These are phyloP conservation scores for Crithidia thermophila DNA, from an alignment of 208 protist species.

Conservation along the genomic window DNA sequence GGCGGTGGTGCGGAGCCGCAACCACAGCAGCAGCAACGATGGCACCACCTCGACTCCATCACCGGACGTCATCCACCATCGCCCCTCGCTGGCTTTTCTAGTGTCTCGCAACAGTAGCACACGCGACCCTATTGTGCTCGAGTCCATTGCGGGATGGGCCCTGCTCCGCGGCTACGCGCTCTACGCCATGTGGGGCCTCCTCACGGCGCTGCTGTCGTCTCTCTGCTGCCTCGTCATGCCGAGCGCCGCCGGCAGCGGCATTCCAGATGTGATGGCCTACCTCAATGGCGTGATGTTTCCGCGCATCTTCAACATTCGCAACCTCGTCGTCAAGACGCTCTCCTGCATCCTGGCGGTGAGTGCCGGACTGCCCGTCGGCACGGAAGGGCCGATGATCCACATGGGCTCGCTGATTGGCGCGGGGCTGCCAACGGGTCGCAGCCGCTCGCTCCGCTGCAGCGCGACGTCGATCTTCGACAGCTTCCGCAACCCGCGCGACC, in stretches of 20 bases:
- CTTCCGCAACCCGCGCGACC: slow-evolving; percentile 81
- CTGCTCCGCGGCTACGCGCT: slow-evolving; percentile 39
- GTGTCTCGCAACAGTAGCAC: neutral
- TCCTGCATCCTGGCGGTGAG: slow-evolving; percentile 81
- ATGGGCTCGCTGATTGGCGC: slow-evolving; percentile 89
- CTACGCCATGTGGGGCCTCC: slow-evolving; percentile 41
- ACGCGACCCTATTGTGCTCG: slow-evolving; percentile 13
- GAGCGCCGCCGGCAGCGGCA: slow-evolving; percentile 71
- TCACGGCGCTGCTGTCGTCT: slow-evolving; percentile 57
- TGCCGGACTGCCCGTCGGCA: slow-evolving; percentile 80
- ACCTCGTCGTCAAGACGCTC: slow-evolving; percentile 77
- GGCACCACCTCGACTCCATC: no score
- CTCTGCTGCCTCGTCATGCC: slow-evolving; percentile 78
- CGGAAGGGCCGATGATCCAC: slow-evolving; percentile 94
- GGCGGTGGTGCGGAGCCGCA: slow-evolving; percentile 30
- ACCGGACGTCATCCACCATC: no score
- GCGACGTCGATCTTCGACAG: slow-evolving; percentile 51
- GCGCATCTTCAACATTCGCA: slow-evolving; percentile 78
- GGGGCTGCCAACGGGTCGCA: slow-evolving; percentile 78
- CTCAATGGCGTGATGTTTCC: slow-evolving; percentile 91
- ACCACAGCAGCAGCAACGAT: slow-evolving; percentile 11
- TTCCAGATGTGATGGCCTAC: slow-evolving; percentile 89
- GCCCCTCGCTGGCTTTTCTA: no score
- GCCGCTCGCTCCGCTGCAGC: slow-evolving; percentile 56
- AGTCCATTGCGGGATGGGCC: slow-evolving; percentile 29